phyloP scores from a whole-genome alignment of 1,284 basidiomycete genomes.

The Pseudozyma sp. region DNA sequence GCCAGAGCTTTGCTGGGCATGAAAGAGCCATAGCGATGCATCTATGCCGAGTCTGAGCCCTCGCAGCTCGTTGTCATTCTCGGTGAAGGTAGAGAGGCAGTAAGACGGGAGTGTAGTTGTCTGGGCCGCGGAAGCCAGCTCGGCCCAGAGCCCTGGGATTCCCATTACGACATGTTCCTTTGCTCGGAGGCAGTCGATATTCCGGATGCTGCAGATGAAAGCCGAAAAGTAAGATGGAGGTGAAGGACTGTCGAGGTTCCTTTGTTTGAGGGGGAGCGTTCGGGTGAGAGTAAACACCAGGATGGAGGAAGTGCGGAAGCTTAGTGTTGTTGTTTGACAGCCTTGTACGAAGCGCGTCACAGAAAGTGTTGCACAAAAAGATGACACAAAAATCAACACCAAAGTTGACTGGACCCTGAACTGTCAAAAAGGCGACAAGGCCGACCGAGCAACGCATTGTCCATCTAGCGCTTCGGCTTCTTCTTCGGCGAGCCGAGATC shows the following conservation, averaged over 20 bases:
- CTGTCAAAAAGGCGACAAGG: background rate
- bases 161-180: slow-evolving; percentile 49
- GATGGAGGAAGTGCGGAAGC: slow-evolving; percentile 6
- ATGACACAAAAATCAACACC: slow-evolving; percentile 2
- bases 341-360: background rate
- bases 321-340: slow-evolving; percentile 6
- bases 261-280: background rate
- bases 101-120: slow-evolving; percentile 47
- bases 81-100: slow-evolving; percentile 31
- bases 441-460: background rate
- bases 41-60: slow-evolving; percentile 59
- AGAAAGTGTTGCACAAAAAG: slow-evolving; percentile 5
- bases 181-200: background rate
- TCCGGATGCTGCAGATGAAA: background rate
- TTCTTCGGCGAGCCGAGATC: background rate
- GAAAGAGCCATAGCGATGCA: slow-evolving; percentile 71
- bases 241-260: no score
- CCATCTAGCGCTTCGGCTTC: background rate
- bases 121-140: slow-evolving; percentile 47
- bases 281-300: background rate
- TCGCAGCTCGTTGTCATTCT: slow-evolving; percentile 28
- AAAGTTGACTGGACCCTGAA: slow-evolving; percentile 12
- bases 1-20: slow-evolving; percentile 69
- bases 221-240: background rate
- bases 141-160: slow-evolving; percentile 59